Evolutionary conservation across 1,139 yeast genomes (phyloP), one percentile per base, ranked within the genome.

Genomic region (Yueomyces sp.): DNA sequence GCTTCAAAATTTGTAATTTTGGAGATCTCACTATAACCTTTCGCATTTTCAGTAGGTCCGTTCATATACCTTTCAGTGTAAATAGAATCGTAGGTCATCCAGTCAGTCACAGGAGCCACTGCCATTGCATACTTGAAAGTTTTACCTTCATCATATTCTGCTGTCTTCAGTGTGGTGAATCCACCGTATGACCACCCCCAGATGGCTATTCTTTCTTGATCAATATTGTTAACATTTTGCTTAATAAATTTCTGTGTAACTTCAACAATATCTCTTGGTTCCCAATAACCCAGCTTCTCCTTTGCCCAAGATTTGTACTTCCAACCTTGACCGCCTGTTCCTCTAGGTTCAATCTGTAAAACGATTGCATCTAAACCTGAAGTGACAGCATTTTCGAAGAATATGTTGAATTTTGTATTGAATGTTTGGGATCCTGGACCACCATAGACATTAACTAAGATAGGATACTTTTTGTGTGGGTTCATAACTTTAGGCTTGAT

Each of bases 161-260:
- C 63, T 0, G 89, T 78, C 63, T 83, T 84, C 47, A 85, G 64
- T 0, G 95, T 81, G 45, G 81, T 69, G 59, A 77, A 85, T 0
- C 94, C 95, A 41, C 95, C 95, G 55, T 83, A 85, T 3, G 89
- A 79, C 95, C 95, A 85, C n/a, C 95, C 95, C 95, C 98, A 93
- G 40, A 85, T 71, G 0, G 96, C 95, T n/a, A 85, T 77, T 41
- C 68, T 71, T 2, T 73, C 71, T 26, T 62, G 56, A 55, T 85
- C 81, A 31, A 91, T 73, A 50, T 76, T 75, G 0, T 67, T 63
- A 42, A 66, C 60, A 48, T 76, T 72, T 3, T 62, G 63, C 12
- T 65, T 53, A 19, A 86, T 72, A 66, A 81, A 85, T 39, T 69
- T 69, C 43, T 77, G 68, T 0, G 86, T 78, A 0, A 84, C 79